A percentile compares a stretch with the other conserved stretches of the same genome.
phyloP scores from a whole-genome alignment of 1,284 basidiomycete species.

The Cryptococcus deneoformans region DNA sequence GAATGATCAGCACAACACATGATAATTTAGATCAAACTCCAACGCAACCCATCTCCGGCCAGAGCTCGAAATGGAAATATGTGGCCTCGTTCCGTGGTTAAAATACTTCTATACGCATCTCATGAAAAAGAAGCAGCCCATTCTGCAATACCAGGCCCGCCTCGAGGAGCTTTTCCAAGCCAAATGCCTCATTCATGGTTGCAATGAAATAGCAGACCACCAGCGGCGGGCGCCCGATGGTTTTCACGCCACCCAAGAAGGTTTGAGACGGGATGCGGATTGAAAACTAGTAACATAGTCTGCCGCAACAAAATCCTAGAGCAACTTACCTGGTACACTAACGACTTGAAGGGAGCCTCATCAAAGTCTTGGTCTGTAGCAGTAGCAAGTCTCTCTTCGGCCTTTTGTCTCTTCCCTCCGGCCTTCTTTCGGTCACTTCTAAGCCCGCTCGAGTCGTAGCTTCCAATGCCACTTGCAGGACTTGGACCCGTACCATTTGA shows the following conservation, averaged over 20 bases:
- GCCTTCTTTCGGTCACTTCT: constrained; percentile 6
- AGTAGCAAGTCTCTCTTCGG: constrained; percentile 20
- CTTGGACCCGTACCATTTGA: constrained; percentile 10
- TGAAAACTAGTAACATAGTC: too few species aligned
- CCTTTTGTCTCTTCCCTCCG: constrained; percentile 14
- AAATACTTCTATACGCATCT: too few species aligned
- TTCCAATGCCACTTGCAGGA: constrained; percentile 8
- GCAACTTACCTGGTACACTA: constrained; percentile 26
- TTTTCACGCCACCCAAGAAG: not conserved
- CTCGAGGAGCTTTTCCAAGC: too few species aligned
- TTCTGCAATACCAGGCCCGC: too few species aligned
- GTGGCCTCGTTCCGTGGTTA: too few species aligned
- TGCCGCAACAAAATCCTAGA: too few species aligned
- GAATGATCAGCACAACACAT: not conserved
- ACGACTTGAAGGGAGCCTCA: constrained; percentile 33
- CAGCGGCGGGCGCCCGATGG: not conserved
- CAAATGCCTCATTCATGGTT: too few species aligned
- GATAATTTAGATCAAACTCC: not conserved
- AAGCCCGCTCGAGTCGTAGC: not conserved
- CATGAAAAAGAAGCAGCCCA: too few species aligned
- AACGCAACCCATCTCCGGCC: not conserved
- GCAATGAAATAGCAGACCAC: not conserved
- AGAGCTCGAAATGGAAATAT: not conserved
- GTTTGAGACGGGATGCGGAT: too few species aligned
- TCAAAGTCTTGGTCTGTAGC: constrained; percentile 22